A percentile compares a stretch with the other conserved stretches of the same genome.
phyloP scores from a whole-genome alignment of 352 stramenopile species.

The Phytopythium oedochilum region DNA sequence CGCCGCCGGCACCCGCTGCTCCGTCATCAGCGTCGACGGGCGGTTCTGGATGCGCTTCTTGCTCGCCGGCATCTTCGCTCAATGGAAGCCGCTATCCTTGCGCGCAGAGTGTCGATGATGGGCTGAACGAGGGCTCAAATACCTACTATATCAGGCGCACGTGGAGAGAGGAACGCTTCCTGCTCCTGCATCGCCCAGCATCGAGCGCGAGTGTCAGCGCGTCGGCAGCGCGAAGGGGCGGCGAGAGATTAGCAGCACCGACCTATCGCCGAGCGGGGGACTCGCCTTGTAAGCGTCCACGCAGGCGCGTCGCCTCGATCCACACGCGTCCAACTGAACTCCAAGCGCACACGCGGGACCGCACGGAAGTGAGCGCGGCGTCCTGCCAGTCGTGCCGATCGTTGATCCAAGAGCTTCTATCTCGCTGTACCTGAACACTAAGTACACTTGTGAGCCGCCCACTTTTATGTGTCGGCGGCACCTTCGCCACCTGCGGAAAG shows the following conservation, averaged over 20 bases:
- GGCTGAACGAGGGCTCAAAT: background rate
- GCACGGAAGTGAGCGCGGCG: too few relatives aligned
- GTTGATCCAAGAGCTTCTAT: background rate
- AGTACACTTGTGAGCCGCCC: too few relatives aligned
- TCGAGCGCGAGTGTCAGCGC: background rate
- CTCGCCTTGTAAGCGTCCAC: background rate
- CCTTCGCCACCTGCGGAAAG: background rate
- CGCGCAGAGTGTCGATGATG: background rate
- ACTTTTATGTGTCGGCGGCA: background rate
- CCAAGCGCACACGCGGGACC: too few relatives aligned
- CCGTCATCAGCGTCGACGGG: constrained; percentile 28
- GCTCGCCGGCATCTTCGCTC: constrained; percentile 63
- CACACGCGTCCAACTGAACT: too few relatives aligned
- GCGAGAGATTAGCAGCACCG: background rate
- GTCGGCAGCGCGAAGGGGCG: background rate
- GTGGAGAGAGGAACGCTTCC: background rate
- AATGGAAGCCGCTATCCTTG: too few relatives aligned
- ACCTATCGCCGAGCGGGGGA: background rate
- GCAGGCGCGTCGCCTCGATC: too few relatives aligned
- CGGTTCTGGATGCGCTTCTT: constrained; percentile 79
- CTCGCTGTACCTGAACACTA: too few relatives aligned
- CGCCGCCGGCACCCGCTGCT: constrained; percentile 52
- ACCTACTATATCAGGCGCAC: background rate
- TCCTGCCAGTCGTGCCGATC: background rate
- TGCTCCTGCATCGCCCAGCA: background rate